Conservation (phyloP, 2,329 filamentous ascomycete species). For the Chalaropsis thielavioides region DNA sequence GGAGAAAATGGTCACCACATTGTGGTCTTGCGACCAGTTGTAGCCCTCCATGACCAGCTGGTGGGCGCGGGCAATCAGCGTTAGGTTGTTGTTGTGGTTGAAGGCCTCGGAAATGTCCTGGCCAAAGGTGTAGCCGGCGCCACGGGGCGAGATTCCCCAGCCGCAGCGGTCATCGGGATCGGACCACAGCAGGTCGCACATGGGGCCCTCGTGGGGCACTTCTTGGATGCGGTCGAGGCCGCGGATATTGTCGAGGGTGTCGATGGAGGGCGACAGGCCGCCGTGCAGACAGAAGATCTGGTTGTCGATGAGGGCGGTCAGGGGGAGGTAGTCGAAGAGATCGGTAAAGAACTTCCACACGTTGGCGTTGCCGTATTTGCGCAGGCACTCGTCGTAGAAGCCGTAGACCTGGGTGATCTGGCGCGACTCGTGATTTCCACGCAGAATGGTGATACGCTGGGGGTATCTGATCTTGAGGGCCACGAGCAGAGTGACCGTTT, state of each 20-base stretch:
- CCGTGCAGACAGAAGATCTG: constrained; percentile 99
- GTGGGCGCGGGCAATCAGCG: constrained; percentile 87
- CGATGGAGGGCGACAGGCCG: constrained; percentile 87
- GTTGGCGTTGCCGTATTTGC: constrained; percentile 97
- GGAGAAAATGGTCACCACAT: constrained; percentile 97
- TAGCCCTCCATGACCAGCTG: constrained; percentile 99
- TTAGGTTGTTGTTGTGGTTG: constrained; percentile 97
- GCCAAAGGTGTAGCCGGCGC: constrained; percentile 87
- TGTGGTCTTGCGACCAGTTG: constrained; percentile 97
- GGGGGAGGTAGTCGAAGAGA: constrained; percentile 93
- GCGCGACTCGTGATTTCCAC: constrained; percentile 96
- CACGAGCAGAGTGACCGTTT: constrained; percentile 92
- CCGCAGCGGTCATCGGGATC: constrained; percentile 94
- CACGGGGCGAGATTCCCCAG: constrained; percentile 90
- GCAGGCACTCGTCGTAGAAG: constrained; percentile 97
- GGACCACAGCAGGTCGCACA: constrained; percentile 96
- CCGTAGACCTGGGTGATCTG: constrained; percentile 99
- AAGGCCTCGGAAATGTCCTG: constrained; percentile 98
- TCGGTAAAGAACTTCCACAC: constrained; percentile 99
- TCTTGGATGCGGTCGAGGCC: constrained; percentile 94
- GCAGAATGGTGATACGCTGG: constrained; percentile 92
- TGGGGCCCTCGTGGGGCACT: constrained; percentile 93
- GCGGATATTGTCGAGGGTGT: constrained; percentile 89
- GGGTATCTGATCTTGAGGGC: constrained; percentile 97
- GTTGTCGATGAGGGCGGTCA: constrained; percentile 95